Conservation (phyloP, 2,329 filamentous ascomycete species). For the Arthrobotrys sinensis region DNA sequence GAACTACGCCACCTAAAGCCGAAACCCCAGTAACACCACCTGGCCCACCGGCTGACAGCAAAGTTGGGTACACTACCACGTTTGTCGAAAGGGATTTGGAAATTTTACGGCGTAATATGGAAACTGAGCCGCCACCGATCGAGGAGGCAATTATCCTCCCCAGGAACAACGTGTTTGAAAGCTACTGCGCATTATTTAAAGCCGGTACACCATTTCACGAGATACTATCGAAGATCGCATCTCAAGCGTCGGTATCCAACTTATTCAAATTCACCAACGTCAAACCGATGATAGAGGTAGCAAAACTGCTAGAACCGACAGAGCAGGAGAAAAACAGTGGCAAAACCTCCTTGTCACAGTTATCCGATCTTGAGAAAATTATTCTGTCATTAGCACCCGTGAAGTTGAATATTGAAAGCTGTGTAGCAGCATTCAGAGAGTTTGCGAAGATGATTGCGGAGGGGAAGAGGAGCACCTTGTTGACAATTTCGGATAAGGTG, state of each 20-base stretch:
- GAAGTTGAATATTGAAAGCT: constrained; percentile 70
- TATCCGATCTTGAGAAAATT: constrained; percentile 78
- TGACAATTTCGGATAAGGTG: constrained; percentile 75
- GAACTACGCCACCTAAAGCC: constrained; percentile 72
- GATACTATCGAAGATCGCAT: constrained; percentile 81
- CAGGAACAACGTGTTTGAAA: constrained; percentile 78
- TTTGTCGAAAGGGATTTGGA: constrained; percentile 34
- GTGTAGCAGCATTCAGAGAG: constrained; percentile 54
- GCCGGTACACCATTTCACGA: constrained; percentile 85
- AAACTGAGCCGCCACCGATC: constrained; percentile 68
- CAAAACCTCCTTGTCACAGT: neutral
- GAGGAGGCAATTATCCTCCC: constrained; percentile 80
- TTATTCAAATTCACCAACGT: constrained; percentile 81
- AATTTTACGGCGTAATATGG: constrained; percentile 43
- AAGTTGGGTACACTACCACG: constrained; percentile 48
- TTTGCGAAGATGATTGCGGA: constrained; percentile 75
- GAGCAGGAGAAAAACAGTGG: constrained; percentile 71
- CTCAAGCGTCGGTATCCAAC: constrained; percentile 76
- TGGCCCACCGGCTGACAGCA: constrained; percentile 37
- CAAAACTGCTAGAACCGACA: constrained; percentile 81
- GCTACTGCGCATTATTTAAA: constrained; percentile 86
- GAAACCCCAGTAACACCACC: constrained; percentile 76
- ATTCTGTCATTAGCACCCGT: constrained; percentile 82
- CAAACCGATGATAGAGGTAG: constrained; percentile 76
- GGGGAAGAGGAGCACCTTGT: constrained; percentile 77